Evolutionary conservation across 1,139 yeast species (phyloP), one percentile per base, ranked within the genome.

Genomic region (Protomyces inundatus): DNA sequence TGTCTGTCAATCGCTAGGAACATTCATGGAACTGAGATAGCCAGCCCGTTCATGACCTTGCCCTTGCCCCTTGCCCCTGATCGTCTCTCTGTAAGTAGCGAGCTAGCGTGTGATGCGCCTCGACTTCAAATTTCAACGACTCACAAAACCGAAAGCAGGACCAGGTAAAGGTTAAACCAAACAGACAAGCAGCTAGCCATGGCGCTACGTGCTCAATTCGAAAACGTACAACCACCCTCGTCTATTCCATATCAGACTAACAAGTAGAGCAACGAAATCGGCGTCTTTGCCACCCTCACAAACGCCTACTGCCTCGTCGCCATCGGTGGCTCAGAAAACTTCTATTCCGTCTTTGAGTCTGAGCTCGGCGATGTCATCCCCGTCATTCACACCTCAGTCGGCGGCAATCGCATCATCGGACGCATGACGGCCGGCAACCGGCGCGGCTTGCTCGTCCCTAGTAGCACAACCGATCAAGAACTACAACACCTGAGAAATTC

Each of bases 361-460:
- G 97, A 93, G 77, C 81, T 95, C 69, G 97, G 97, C 67, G 98
- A 91, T 77, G 91, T 90, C 66, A 85, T 95, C 68, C 98, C 98
- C 66, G 90, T 93, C 73, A 95, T 90, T 68, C 97, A 93, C 75
- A 89, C 98, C 65, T 93, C 98, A 68, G 93, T 95, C 72, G 97
- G 97, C 54, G 98, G 98, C 70, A 90, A 96, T 71, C 87, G 98
- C 78, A 95, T 95, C 70, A 89, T 95, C 67, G 99, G 99, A 70
- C 84, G 98, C 77, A 88, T 95, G 96, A 88, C 97, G 52, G 97
- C 97, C 51, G 99, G 99, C 7, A 95, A 95, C 82, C 86, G 98
- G 81, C 84, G 98, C 75, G 99, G 99, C 52, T 80, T 95, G 69
- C 82, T 95, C 66, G 98, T 95, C 16, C 99, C 99, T 67, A 89